Percentiles rank a stretch among this genome's conserved stretches.
Conservation (phyloP, 2,329 filamentous ascomycete genomes). For the Aspergillus hortae region DNA sequence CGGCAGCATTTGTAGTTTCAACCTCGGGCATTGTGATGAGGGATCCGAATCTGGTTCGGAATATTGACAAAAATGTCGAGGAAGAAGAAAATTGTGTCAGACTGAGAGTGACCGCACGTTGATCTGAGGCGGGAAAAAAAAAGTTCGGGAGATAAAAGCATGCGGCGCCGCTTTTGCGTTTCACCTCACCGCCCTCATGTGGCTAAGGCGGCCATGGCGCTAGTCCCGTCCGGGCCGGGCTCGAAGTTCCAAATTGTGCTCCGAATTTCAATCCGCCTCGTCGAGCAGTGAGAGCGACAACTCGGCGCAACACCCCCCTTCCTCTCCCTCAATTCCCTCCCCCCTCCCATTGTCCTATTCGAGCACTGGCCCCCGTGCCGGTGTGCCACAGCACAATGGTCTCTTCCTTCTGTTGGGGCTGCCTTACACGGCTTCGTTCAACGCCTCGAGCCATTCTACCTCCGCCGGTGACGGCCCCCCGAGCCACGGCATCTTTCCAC, state of each 20-base stretch:
- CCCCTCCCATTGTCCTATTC: constrained; percentile 20
- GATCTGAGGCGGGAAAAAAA: constrained; percentile 23
- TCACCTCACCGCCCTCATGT: constrained; percentile 13
- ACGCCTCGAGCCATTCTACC: constrained; percentile 33
- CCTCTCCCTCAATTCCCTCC: constrained; percentile 14
- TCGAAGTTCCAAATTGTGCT: constrained; percentile 22
- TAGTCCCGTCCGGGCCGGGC: constrained; percentile 19
- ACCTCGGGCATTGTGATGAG: constrained; percentile 24
- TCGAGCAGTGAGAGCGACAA: neutral
- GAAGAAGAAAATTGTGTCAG: neutral
- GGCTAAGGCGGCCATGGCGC: constrained; percentile 16
- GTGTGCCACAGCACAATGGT: constrained; percentile 47
- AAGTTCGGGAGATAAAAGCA: constrained; percentile 23
- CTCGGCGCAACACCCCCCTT: constrained; percentile 16
- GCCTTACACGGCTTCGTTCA: constrained; percentile 50
- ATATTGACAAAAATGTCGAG: neutral
- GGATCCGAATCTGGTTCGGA: neutral
- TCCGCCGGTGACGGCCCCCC: constrained; percentile 44
- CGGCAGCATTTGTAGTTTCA: constrained; percentile 21
- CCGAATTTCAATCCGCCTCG: constrained; percentile 13
- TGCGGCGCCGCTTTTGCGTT: constrained; percentile 22
- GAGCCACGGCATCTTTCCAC: constrained; percentile 43
- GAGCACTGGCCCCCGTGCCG: constrained; percentile 29
- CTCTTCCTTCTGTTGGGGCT: constrained; percentile 57
- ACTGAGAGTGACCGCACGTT: constrained; percentile 1